phyloP scores from a whole-genome alignment of 2,329 filamentous ascomycete species.

The Ascochyta rabiei region DNA sequence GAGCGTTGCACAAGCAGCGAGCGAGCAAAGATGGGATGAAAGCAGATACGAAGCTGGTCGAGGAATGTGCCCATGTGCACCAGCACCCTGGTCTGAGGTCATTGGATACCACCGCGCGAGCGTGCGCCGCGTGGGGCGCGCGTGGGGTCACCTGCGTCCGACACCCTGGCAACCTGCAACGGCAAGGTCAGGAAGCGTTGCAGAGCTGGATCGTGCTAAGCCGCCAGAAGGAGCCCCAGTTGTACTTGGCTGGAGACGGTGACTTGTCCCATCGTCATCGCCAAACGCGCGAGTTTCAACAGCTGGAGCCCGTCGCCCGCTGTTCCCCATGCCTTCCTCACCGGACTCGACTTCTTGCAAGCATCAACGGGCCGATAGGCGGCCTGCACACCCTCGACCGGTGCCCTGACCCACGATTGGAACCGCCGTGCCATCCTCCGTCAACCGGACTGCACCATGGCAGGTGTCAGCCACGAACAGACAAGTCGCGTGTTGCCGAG shows the following conservation, averaged over 20 bases:
- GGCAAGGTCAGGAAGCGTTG: conserved; percentile 15
- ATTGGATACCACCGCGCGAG: conserved; percentile 7
- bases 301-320: background rate
- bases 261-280: conserved; percentile 22
- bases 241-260: conserved; percentile 16
- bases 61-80: conserved; percentile 11
- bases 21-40: conserved; percentile 8
- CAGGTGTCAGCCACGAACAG: conserved; percentile 26
- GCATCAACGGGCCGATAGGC: conserved; percentile 10
- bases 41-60: conserved; percentile 8
- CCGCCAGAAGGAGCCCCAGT: conserved; percentile 22
- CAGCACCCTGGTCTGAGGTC: conserved; percentile 10
- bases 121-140: background rate
- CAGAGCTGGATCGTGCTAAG: conserved; percentile 18
- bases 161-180: conserved; percentile 14
- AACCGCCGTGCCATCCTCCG: conserved; percentile 9
- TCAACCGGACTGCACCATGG: conserved; percentile 31
- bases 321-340: conserved; percentile 1
- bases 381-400: conserved; percentile 17
- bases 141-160: conserved; percentile 8
- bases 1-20: conserved; percentile 6
- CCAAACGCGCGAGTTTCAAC: conserved; percentile 4
- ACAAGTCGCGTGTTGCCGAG: conserved; percentile 40
- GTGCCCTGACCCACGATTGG: conserved; percentile 22
- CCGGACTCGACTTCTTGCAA: background rate